Base-by-base conservation (phyloP, 1,139 yeast species). In the Diutina mesorugosa region DNA sequence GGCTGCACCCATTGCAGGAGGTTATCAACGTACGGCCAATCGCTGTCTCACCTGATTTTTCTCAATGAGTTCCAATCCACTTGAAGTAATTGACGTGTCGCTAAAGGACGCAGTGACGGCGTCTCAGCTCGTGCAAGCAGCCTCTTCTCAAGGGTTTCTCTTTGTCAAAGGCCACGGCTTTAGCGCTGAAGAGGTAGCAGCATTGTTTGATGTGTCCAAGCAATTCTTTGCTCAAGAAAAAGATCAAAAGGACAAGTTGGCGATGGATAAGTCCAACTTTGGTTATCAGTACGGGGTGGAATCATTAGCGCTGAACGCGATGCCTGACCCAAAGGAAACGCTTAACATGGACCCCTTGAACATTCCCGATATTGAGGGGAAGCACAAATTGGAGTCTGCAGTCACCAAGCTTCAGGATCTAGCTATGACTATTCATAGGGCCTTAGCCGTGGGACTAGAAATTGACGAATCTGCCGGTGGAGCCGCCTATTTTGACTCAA, bases 141-240 rank as follows among this genome's bases (percentile, higher is more conserved):
- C 90, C 7, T 72, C 81, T 16, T 69, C 80, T 0, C 85, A 85
- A 60, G 95, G 95, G 0, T 87, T 87, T 63, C 71, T 87, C 52
- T 84, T 85, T 62, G 73, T 87, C 6, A 88, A 85, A 62, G 91
- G 93, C 8, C 89, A 87, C 60, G 84, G 79, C 7, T 83, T 87
- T 65, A 69, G 81, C 0, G 78, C 77, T 58, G 67, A 69, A 5
- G 90, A 85, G 60, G 85, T 86, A 7, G 79, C 80, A 56, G 66
- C 66, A 2, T 68, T 83, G 51, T 86, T 87, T 63, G 67, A 64
- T 10, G 61, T 83, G 55, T 81, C 90, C n/a, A 71, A 74, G 58
- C 66, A 73, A 28, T 86, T 81, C 65, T 87, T 87, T 62, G 72
- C 72, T 3, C 69, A 78, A 50, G 83, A 88, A 0, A 58, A 61